Percentiles rank a stretch among this genome's conserved stretches.
Conservation (phyloP, 805 yeast genomes). For the Grigorovia transvaalensis region DNA sequence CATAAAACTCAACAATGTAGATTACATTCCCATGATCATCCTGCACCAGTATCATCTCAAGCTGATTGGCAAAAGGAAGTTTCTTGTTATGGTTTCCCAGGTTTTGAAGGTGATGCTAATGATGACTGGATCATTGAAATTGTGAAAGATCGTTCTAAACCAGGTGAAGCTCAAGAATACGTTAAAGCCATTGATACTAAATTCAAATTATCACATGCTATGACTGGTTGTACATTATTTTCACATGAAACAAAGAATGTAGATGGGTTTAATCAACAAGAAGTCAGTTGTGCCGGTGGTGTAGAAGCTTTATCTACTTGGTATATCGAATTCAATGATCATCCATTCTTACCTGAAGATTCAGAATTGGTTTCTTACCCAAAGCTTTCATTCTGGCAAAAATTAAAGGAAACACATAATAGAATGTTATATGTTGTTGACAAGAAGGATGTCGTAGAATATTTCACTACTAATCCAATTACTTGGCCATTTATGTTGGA, state of each 20-base stretch:
- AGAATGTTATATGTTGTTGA: slow-evolving; percentile 67
- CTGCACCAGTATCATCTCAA: slow-evolving; percentile 63
- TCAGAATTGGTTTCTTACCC: slow-evolving; percentile 47
- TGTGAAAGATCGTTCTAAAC: slow-evolving; percentile 41
- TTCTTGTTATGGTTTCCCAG: slow-evolving; percentile 65
- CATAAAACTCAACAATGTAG: slow-evolving; percentile 51
- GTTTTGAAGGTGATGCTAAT: slow-evolving; percentile 73
- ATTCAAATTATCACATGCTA: slow-evolving; percentile 67
- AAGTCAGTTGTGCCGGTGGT: slow-evolving; percentile 73
- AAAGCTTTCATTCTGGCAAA: slow-evolving; percentile 42
- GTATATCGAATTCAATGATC: slow-evolving; percentile 65
- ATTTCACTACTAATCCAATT: slow-evolving; percentile 58
- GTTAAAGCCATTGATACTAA: slow-evolving; percentile 60
- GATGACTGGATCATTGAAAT: slow-evolving; percentile 77
- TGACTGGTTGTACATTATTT: slow-evolving; percentile 69
- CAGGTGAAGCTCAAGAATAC: slow-evolving; percentile 42
- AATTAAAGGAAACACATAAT: slow-evolving; percentile 54
- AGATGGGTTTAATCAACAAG: slow-evolving; percentile 79
- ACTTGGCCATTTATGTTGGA: slow-evolving; percentile 67
- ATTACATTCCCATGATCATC: slow-evolving; percentile 79
- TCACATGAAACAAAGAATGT: slow-evolving; percentile 65
- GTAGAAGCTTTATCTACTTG: slow-evolving; percentile 49
- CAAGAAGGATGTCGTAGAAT: slow-evolving; percentile 56
- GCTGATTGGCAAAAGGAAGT: slow-evolving; percentile 79
- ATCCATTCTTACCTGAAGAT: slow-evolving; percentile 34